A percentile compares a stretch with the other conserved stretches of the same genome.
These are phyloP conservation scores for Colletotrichum chrysophilum DNA, from an alignment of 2,329 filamentous ascomycete genomes.

Conservation along the genomic window DNA sequence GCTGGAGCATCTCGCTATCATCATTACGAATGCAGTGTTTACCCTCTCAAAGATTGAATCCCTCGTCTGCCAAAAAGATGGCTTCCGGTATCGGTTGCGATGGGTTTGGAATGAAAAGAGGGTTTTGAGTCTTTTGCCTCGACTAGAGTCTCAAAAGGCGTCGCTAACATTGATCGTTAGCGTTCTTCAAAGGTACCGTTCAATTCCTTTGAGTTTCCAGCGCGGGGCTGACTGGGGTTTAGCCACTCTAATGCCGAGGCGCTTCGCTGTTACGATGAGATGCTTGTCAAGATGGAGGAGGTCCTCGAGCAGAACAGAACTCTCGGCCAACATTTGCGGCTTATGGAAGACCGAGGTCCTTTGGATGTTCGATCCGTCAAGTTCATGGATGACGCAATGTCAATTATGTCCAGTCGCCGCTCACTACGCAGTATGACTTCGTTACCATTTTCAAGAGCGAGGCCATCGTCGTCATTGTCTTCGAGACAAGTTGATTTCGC, in stretches of 20 bases:
- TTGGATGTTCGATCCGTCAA: background rate
- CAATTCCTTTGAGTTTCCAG: background rate
- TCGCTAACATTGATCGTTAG: background rate
- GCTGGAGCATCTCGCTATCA: background rate
- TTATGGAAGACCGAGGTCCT: background rate
- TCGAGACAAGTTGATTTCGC: background rate
- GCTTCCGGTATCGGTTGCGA: background rate
- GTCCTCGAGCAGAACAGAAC: background rate
- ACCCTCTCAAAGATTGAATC: background rate
- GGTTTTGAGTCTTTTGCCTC: background rate
- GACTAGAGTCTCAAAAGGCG: background rate
- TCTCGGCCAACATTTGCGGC: background rate
- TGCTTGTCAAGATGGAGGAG: background rate
- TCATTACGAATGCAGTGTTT: background rate
- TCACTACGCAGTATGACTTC: background rate
- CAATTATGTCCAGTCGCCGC: background rate
- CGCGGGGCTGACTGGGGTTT: accelerated
- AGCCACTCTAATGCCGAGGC: background rate
- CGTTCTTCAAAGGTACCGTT: background rate
- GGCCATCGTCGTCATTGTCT: background rate
- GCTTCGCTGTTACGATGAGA: background rate
- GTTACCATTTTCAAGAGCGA: background rate
- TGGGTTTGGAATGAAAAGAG: background rate
- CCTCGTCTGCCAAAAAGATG: background rate
- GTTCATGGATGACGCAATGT: background rate